Percentiles rank a stretch among this genome's conserved stretches.
These are phyloP conservation scores for Rhodosporidiobolus sp. DNA, from an alignment of 768 basidiomycete genomes.

Conservation along the genomic window DNA sequence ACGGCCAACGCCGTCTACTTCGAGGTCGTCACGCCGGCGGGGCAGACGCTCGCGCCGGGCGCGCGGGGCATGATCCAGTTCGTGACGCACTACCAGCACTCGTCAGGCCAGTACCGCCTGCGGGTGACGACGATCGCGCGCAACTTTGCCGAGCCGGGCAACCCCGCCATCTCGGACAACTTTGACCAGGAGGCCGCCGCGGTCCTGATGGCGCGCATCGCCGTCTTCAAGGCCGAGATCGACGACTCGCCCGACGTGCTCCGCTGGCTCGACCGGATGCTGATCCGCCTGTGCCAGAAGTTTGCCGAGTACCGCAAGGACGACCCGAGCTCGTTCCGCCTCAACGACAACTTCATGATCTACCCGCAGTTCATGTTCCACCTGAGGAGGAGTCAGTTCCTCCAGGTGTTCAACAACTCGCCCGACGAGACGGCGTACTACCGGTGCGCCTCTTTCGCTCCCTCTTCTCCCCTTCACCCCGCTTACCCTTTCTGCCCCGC, in stretches of 20 bases:
- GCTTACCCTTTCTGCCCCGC: background rate
- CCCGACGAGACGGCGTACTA: slow-evolving; percentile 99
- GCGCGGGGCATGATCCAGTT: slow-evolving; percentile 90
- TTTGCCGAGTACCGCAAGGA: slow-evolving; percentile 99
- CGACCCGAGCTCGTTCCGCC: slow-evolving; percentile 86
- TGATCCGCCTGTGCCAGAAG: slow-evolving; percentile 97
- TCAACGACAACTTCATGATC: slow-evolving; percentile 94
- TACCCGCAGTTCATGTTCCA: slow-evolving; percentile 99
- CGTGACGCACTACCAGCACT: slow-evolving; percentile 96
- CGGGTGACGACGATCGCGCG: slow-evolving; percentile 98
- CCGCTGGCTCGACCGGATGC: slow-evolving; percentile 96
- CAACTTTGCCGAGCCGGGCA: slow-evolving; percentile 96
- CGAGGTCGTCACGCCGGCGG: slow-evolving; percentile 95
- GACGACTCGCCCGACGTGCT: slow-evolving; percentile 96
- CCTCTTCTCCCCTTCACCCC: background rate
- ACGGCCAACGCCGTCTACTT: slow-evolving; percentile 92
- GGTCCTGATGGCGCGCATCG: slow-evolving; percentile 96
- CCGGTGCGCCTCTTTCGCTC: slow-evolving; percentile 52
- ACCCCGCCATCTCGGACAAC: slow-evolving; percentile 82
- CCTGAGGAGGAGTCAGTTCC: slow-evolving; percentile 89
- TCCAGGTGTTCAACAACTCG: slow-evolving; percentile 99
- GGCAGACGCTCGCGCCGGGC: slow-evolving; percentile 81
- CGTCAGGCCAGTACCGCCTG: slow-evolving; percentile 87
- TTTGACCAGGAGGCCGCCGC: slow-evolving; percentile 99
- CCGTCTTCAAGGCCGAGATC: slow-evolving; percentile 98